phyloP scores from a whole-genome alignment of 2,329 filamentous ascomycete genomes.

The Lojkania enalia region DNA sequence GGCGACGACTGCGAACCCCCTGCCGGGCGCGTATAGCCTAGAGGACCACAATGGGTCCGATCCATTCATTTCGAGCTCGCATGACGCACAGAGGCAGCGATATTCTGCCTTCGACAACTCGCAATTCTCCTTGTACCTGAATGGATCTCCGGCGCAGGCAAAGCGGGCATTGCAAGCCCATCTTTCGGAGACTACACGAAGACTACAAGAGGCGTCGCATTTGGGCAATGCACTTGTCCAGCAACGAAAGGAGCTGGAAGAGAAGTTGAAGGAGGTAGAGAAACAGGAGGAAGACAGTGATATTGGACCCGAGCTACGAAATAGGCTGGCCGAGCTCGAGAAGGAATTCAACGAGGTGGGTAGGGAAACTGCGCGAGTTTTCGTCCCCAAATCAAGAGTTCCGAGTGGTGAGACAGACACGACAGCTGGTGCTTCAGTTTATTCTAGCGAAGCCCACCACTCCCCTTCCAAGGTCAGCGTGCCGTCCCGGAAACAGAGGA shows the following conservation, averaged over 20 bases:
- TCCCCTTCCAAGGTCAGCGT: constrained; percentile 89
- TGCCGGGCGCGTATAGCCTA: constrained; percentile 46
- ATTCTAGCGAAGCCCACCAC: constrained; percentile 79
- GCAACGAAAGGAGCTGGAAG: constrained; percentile 80
- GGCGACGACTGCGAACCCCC: constrained; percentile 48
- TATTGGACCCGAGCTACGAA: constrained; percentile 78
- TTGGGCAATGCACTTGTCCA: constrained; percentile 84
- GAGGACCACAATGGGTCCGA: constrained; percentile 45
- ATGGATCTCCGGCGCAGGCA: constrained; percentile 79
- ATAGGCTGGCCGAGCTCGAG: constrained; percentile 84
- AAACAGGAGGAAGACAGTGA: constrained; percentile 70
- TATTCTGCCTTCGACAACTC: constrained; percentile 84
- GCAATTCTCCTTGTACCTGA: constrained; percentile 75
- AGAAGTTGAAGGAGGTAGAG: constrained; percentile 83
- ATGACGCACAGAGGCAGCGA: constrained; percentile 59
- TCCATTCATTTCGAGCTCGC: constrained; percentile 49
- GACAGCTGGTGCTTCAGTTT: constrained; percentile 50
- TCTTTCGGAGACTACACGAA: constrained; percentile 86
- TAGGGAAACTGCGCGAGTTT: constrained; percentile 83
- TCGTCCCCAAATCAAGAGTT: constrained; percentile 79
- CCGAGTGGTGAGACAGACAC: constrained; percentile 58
- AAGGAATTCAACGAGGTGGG: constrained; percentile 95
- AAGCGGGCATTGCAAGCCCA: constrained; percentile 89
- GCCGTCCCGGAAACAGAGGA: constrained; percentile 84
- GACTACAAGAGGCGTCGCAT: constrained; percentile 87